phyloP scores from a whole-genome alignment of 306 rosid genomes.

The Cucumis cinereus region DNA sequence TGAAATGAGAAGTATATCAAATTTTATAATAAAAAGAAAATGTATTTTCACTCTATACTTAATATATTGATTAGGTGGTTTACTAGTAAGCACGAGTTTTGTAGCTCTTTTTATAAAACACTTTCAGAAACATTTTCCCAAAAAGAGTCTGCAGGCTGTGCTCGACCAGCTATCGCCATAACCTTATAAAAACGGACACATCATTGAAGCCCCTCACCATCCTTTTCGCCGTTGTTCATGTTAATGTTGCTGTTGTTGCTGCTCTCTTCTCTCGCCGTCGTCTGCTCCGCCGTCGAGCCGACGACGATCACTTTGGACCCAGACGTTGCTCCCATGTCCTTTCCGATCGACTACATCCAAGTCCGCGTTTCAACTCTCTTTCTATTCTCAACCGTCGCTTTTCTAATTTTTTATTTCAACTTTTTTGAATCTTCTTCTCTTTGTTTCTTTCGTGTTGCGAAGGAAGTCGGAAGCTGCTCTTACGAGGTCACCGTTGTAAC shows the following conservation, averaged over 20 bases:
- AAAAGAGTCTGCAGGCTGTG: not conserved
- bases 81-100: too few relatives aligned
- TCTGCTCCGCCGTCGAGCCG: slow-evolving; percentile 15
- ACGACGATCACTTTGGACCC: slow-evolving; percentile 17
- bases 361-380: not conserved
- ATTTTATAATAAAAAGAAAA: too few relatives aligned
- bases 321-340: slow-evolving; percentile 18
- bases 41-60: too few relatives aligned
- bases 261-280: slow-evolving; percentile 12
- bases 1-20: too few relatives aligned
- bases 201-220: not conserved
- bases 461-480: slow-evolving; percentile 7
- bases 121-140: not conserved
- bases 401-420: too few relatives aligned
- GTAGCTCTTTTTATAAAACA: too few relatives aligned
- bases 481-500: not conserved
- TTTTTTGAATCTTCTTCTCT: not conserved
- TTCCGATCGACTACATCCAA: slow-evolving; percentile 20
- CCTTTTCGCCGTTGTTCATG: not conserved
- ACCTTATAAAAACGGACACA: not conserved
- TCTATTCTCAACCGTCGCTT: not conserved
- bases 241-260: slow-evolving; percentile 20
- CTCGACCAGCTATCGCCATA: not conserved
- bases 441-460: not conserved
- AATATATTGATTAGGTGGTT: too few relatives aligned